A percentile compares a stretch with the other conserved stretches of the same genome.
Conservation (phyloP, 1,284 basidiomycete species). For the Pisolithus thermaeus region DNA sequence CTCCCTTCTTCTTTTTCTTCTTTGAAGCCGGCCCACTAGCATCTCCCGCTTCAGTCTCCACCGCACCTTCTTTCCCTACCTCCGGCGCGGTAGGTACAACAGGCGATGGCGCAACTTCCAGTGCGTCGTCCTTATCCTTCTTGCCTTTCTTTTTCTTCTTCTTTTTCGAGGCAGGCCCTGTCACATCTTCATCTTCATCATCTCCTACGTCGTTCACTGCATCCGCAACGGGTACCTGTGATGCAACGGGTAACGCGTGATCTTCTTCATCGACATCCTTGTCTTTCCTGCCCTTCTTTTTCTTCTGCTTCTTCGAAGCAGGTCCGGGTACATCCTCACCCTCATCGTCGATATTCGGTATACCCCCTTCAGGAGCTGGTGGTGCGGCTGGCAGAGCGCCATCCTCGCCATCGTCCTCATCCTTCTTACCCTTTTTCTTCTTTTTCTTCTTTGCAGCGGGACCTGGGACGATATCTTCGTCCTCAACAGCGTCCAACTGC, state of each 20-base stretch:
- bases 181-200: conserved; percentile 44
- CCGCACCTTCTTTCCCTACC: conserved; percentile 30
- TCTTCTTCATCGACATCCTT: conserved; percentile 4
- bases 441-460: conserved; percentile 45
- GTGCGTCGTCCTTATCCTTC: conserved; percentile 72
- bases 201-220: conserved; percentile 32
- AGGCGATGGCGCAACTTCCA: conserved; percentile 30
- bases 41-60: conserved; percentile 49
- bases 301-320: conserved; percentile 40
- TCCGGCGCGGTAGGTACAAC: conserved; percentile 19
- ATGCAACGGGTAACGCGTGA: conserved; percentile 27
- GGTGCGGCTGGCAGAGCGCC: conserved; percentile 27
- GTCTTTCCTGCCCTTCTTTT: conserved; percentile 42
- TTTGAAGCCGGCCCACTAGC: conserved; percentile 50
- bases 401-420: conserved; percentile 6
- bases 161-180: conserved; percentile 55
- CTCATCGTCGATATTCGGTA: conserved; percentile 37
- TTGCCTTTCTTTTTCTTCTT: conserved; percentile 93
- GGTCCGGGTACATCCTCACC: conserved; percentile 41
- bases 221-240: conserved; percentile 17
- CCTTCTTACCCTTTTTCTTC: conserved; percentile 42
- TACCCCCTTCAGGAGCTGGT: conserved; percentile 18
- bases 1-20: conserved; percentile 93
- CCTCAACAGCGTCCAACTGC: neutral
- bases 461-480: conserved; percentile 60